Percentiles rank a stretch among this genome's conserved stretches.
These are phyloP conservation scores for Yarrowia sp. DNA, from an alignment of 805 yeast species.

Conservation along the genomic window DNA sequence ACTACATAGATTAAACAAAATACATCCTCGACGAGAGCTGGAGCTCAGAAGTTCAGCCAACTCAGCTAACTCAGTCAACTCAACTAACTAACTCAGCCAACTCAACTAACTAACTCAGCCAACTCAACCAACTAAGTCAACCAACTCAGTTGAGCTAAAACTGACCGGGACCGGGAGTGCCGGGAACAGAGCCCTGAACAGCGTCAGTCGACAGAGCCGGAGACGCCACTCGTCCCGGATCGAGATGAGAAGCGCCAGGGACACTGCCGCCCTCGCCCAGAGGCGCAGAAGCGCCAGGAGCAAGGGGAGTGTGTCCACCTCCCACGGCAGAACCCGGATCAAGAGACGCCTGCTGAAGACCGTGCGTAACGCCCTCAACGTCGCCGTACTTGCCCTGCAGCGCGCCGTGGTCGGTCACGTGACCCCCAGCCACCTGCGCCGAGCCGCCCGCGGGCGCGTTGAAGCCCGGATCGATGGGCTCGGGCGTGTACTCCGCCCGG, in stretches of 20 bases:
- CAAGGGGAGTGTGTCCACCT: background rate
- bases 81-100: too few relatives aligned
- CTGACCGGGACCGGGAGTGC: constrained; percentile 13
- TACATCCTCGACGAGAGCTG: too few relatives aligned
- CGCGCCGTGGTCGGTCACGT: constrained; percentile 13
- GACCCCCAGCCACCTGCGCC: background rate
- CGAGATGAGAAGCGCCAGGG: background rate
- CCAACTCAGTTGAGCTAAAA: background rate
- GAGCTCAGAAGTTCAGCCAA: too few relatives aligned
- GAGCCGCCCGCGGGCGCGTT: constrained; percentile 14
- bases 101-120: too few relatives aligned
- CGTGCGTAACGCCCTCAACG: constrained; percentile 6
- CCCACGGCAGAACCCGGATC: too few relatives aligned
- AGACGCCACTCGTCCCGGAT: background rate
- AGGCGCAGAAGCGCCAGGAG: constrained; percentile 3
- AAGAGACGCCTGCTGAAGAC: background rate
- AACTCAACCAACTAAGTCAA: too few relatives aligned
- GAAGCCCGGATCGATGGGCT: constrained; percentile 18
- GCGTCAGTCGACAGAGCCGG: constrained; percentile 13
- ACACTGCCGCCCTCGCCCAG: background rate
- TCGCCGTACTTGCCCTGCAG: constrained; percentile 21
- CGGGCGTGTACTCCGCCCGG: constrained; percentile 11
- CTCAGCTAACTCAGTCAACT: too few relatives aligned
- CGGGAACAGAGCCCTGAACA: background rate
- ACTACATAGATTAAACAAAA: constrained; percentile 2